A percentile compares a stretch with the other conserved stretches of the same genome.
Evolutionary conservation across 1,284 basidiomycete genomes (phyloP).

Genomic region (Pseudozyma hubeiensis): DNA sequence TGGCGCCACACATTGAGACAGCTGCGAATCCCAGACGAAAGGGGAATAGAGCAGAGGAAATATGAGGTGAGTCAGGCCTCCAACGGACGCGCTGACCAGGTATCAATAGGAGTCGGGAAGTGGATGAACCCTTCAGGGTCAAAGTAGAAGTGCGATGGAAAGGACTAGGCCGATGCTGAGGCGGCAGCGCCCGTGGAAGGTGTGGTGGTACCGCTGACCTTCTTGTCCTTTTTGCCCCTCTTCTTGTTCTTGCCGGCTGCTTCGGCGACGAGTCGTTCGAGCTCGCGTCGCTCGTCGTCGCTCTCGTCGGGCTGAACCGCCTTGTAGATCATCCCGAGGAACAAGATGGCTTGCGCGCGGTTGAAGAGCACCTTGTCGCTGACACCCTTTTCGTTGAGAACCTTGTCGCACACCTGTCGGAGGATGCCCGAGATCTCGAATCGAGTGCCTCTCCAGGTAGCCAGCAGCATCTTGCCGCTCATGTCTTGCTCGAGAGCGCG

Average conservation of each 20-base stretch:
- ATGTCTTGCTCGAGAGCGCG: conserved; percentile 91
- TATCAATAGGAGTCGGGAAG: conserved; percentile 32
- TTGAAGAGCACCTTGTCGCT: conserved; percentile 63
- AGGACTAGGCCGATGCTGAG: conserved; percentile 11
- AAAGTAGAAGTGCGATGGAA: too few relatives aligned
- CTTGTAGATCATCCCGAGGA: conserved; percentile 67
- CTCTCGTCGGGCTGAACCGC: conserved; percentile 64
- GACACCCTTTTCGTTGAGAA: conserved; percentile 67
- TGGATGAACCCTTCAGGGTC: neutral
- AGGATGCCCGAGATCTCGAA: conserved; percentile 65
- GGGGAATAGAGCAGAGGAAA: neutral
- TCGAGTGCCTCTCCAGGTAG: conserved; percentile 61
- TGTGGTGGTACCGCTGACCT: conserved; percentile 17
- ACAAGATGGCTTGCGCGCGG: conserved; percentile 62
- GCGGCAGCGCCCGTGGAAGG: conserved; percentile 20
- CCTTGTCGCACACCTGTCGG: conserved; percentile 64
- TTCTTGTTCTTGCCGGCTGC: conserved; percentile 70
- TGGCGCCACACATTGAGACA: too few relatives aligned
- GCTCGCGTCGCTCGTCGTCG: conserved; percentile 66
- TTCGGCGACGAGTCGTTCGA: conserved; percentile 70
- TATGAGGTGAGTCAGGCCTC: neutral
- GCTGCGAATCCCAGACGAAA: neutral
- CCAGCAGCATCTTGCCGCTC: conserved; percentile 78
- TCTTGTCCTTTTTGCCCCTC: conserved; percentile 58
- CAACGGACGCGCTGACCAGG: conserved; percentile 14